Evolutionary conservation across 2,329 filamentous ascomycete species (phyloP).

Genomic region (Eutypella sp.): DNA sequence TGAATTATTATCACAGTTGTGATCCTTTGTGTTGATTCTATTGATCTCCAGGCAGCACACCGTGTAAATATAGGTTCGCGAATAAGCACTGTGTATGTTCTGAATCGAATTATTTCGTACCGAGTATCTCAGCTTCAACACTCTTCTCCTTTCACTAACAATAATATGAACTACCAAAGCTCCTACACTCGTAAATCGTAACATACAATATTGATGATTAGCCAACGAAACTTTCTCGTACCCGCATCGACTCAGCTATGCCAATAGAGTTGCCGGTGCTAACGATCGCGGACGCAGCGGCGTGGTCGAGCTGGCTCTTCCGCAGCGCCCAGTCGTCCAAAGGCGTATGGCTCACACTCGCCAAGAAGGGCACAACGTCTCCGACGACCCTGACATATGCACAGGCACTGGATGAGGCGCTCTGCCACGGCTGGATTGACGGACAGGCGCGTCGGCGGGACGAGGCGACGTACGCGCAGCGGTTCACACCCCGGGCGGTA

Average conservation of each 20-base stretch:
- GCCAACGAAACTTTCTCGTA: too few species aligned
- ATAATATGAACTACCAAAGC: too few species aligned
- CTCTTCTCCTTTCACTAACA: too few species aligned
- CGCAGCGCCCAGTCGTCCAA: constrained; percentile 14
- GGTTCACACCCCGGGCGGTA: constrained; percentile 53
- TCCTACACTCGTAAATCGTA: too few species aligned
- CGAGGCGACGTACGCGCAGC: constrained; percentile 44
- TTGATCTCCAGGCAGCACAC: too few species aligned
- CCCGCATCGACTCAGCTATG: constrained; percentile 6
- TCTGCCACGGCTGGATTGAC: constrained; percentile 62
- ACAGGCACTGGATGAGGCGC: constrained; percentile 50
- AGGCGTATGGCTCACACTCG: constrained; percentile 24
- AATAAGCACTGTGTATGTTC: too few species aligned
- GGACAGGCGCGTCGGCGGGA: constrained; percentile 44
- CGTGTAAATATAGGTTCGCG: too few species aligned
- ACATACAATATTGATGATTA: too few species aligned
- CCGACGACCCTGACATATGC: constrained; percentile 24
- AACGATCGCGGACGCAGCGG: constrained; percentile 14
- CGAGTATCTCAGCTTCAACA: too few species aligned
- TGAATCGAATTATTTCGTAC: too few species aligned
- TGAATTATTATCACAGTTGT: too few species aligned
- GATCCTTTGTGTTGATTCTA: too few species aligned
- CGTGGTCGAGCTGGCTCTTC: constrained; percentile 23
- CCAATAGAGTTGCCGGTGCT: constrained; percentile 17
- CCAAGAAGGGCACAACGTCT: constrained; percentile 18